phyloP scores from a whole-genome alignment of 2,329 filamentous ascomycete genomes.

The Mycocentrospora acerina region DNA sequence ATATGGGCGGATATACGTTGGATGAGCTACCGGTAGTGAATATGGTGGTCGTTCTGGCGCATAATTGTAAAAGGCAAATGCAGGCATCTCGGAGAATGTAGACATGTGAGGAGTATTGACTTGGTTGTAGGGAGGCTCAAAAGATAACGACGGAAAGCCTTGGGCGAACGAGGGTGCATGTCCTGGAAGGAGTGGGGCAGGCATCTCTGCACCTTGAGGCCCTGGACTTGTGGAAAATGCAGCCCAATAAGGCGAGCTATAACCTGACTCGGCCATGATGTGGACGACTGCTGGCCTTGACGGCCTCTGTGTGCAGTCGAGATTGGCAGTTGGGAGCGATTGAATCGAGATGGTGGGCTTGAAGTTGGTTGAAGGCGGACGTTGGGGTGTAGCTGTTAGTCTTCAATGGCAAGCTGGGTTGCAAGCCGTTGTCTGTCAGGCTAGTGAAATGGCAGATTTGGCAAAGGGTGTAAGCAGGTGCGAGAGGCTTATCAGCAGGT shows the following conservation, averaged over 20 bases:
- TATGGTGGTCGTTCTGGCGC: slow-evolving; percentile 10
- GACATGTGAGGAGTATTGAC: slow-evolving; percentile 9
- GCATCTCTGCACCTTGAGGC: slow-evolving; percentile 18
- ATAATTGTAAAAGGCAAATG: slow-evolving; percentile 8
- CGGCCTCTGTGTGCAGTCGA: too few species aligned
- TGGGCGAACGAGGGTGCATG: slow-evolving; percentile 16
- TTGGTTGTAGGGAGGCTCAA: slow-evolving; percentile 9
- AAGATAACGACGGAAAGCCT: slow-evolving; percentile 11
- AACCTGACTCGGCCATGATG: slow-evolving; percentile 34
- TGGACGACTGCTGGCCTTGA: too few species aligned
- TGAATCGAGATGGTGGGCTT: neutral
- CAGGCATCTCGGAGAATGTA: slow-evolving; percentile 11
- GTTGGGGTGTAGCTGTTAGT: neutral
- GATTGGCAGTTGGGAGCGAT: neutral
- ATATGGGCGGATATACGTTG: slow-evolving; percentile 8
- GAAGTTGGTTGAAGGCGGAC: slow-evolving; percentile 1
- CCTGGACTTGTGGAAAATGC: slow-evolving; percentile 18
- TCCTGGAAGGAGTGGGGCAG: slow-evolving; percentile 18
- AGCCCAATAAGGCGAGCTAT: slow-evolving; percentile 16
- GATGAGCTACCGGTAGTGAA: slow-evolving; percentile 11
- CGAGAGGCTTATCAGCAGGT: slow-evolving; percentile 18
- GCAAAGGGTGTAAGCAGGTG: neutral
- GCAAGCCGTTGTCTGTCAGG: neutral
- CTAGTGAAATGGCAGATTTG: slow-evolving; percentile 7
- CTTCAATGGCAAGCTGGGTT: neutral